Evolutionary conservation across 495 filamentous ascomycete genomes (phyloP), one percentile per base, ranked within the genome.

Genomic region (Xylaria venustula): DNA sequence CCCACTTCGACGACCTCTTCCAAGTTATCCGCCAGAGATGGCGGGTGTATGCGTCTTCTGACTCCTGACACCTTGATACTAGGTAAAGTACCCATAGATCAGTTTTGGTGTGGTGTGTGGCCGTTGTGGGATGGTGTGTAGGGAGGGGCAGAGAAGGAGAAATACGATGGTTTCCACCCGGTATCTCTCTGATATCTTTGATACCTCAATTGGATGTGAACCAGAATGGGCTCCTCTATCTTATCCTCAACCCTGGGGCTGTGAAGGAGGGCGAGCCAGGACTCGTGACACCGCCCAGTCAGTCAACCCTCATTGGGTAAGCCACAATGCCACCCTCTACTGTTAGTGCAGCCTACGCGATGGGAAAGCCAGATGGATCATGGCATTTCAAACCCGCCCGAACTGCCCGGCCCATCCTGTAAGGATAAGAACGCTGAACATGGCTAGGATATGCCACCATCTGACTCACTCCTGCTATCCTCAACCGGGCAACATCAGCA

Each of bases 221-320:
- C 42, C 57, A 47, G 30, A 55, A 45, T 54, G 58, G 48, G 59
- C 55, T 58, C 20, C 42, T 52, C 34, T 69, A 69, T 68, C 69
- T 71, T 71, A 71, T 69, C 69, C 52, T 59, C 60, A 57, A 61
- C 59, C 69, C 57, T 45, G 58, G 60, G 54, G 62, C 65, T 62
- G 44, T 61, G 67, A 67, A 61, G 64, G 57, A 63, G 69, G 62
- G 69, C 66, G 63, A 67, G 57, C 64, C 65, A 56, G 19, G 60
- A 67, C 69, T 67, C 66, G 67, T 71, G 69, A 71, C 69, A 61
- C 63, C 50, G 55, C 48, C 61, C 62, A 67, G 69, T 69, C 69
- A 71, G 67, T 58, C 64, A 69, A 69, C 67, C 68, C 67, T 63
- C 64, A 67, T 67, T 71, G 68, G 67, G 62, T 66, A 65, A 71